Conservation (phyloP, 176 grass and related monocot species). For the Cocos nucifera region DNA sequence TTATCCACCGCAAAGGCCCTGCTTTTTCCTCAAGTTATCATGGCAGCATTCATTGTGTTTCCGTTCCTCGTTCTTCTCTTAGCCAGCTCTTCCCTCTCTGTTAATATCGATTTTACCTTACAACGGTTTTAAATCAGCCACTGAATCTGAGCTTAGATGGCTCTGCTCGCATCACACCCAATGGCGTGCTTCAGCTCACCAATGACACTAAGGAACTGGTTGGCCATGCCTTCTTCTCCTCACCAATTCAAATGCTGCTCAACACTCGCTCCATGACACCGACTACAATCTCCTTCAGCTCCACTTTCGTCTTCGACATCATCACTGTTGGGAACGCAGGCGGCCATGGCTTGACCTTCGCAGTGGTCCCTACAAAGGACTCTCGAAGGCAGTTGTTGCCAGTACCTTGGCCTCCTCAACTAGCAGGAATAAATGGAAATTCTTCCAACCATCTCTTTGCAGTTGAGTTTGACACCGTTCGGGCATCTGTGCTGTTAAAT, state of each 20-base stretch:
- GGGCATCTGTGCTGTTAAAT: no score
- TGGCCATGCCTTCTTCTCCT: conserved; percentile 5
- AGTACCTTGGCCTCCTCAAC: no score
- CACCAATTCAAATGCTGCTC: neutral
- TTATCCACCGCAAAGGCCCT: no score
- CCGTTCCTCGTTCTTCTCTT: neutral
- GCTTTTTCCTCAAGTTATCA: neutral
- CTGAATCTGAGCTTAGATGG: neutral
- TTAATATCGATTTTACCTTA: neutral
- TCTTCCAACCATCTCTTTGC: no score
- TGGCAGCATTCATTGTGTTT: neutral
- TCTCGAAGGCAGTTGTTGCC: no score
- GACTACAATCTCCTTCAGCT: neutral
- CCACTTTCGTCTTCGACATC: conserved; percentile 7
- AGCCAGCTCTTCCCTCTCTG: neutral
- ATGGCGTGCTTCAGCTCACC: conserved; percentile 13
- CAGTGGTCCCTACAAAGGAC: no score
- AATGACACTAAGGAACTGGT: neutral
- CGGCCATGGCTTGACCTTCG: conserved; percentile 3
- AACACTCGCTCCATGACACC: neutral
- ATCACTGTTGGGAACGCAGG: neutral
- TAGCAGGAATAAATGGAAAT: no score
- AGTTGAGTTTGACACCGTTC: no score
- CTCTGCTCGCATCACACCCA: neutral
- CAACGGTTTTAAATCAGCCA: conserved; percentile 6